Base-by-base conservation (phyloP, 1,284 basidiomycete species). In the Vanrija sp. region DNA sequence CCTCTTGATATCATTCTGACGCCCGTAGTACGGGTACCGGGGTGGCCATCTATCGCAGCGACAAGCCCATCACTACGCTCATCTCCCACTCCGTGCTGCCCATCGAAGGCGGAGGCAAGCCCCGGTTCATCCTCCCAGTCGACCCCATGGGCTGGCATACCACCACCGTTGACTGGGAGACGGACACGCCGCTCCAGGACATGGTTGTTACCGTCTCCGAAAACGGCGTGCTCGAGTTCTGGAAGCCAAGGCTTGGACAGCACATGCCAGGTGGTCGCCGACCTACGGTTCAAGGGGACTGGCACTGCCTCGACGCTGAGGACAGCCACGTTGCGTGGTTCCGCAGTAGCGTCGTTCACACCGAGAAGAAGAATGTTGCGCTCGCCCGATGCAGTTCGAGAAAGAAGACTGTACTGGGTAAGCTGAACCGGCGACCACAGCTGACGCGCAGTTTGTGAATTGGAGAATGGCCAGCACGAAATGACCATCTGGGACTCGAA, bases 401-500 rank as follows among this genome's bases (percentile, higher is more conserved):
- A 18, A 92, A 91, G 77, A 94, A 93, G 76, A 89, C 91, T 6
- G 90, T 85, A 6, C 77, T 92, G 58, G 83, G 87, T 69, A 43
- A 60, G 64, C 60, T 34, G 14, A 0, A n/a, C n/a, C n/a, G n/a
- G n/a, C n/a, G 3, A 1, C 1, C 8, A 3, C 1, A 26, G 38
- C 49, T 55, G 18, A 55, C 47, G 3, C 6, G 9, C 39, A 78
- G 45, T 72, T 73, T 18, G 80, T 81, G 43, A 64, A 19, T 23
- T 54, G 6, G 19, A 47, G 8, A 62, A 69, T 46, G 67, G 86
- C 82, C 2, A 81, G 43, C 61, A 90, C 57, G 89, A 93, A 68
- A 76, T 95, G 53, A 91, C 90, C 0, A 90, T 97, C 19, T 96
- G 91, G 91, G 91, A 96, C 73, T 94, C 91, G 0, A 88, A 87